These are phyloP conservation scores for Fusarium equiseti DNA, from an alignment of 2,329 filamentous ascomycete genomes.

Conservation along the genomic window DNA sequence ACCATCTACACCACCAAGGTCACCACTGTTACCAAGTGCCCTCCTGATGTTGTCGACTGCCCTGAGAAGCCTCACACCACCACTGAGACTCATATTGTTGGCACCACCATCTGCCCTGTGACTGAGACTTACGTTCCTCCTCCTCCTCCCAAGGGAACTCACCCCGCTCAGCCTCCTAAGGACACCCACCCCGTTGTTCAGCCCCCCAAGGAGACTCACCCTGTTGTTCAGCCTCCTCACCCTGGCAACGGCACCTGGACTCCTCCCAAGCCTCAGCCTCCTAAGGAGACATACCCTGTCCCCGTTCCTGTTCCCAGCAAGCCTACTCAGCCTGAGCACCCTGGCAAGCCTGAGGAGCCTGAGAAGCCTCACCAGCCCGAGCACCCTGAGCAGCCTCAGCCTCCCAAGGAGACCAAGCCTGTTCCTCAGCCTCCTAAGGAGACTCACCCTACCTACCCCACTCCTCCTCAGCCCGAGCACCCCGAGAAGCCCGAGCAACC, in stretches of 20 bases:
- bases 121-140: slow-evolving; percentile 16
- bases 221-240: slow-evolving; percentile 10
- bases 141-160: slow-evolving; percentile 4
- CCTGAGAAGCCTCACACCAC: slow-evolving; percentile 25
- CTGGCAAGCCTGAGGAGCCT: slow-evolving; percentile 5
- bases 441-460: slow-evolving; percentile 6
- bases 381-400: slow-evolving; percentile 9
- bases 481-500: slow-evolving; percentile 6
- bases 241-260: slow-evolving; percentile 31
- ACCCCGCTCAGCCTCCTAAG: not conserved
- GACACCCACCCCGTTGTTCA: not conserved
- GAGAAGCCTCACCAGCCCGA: slow-evolving; percentile 1
- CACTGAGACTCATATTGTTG: slow-evolving; percentile 36
- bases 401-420: slow-evolving; percentile 19
- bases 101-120: slow-evolving; percentile 41
- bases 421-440: slow-evolving; percentile 8
- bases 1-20: slow-evolving; percentile 41
- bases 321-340: not conserved
- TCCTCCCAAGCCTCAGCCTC: slow-evolving; percentile 30
- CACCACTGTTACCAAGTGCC: slow-evolving; percentile 35
- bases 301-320: slow-evolving; percentile 5
- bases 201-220: slow-evolving; percentile 19
- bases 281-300: slow-evolving; percentile 18
- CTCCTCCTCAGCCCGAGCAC: slow-evolving; percentile 3
- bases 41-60: slow-evolving; percentile 35